Base-by-base conservation (phyloP, 371 early-diverging fungal species). In the Syncephalastrum monosporum region DNA sequence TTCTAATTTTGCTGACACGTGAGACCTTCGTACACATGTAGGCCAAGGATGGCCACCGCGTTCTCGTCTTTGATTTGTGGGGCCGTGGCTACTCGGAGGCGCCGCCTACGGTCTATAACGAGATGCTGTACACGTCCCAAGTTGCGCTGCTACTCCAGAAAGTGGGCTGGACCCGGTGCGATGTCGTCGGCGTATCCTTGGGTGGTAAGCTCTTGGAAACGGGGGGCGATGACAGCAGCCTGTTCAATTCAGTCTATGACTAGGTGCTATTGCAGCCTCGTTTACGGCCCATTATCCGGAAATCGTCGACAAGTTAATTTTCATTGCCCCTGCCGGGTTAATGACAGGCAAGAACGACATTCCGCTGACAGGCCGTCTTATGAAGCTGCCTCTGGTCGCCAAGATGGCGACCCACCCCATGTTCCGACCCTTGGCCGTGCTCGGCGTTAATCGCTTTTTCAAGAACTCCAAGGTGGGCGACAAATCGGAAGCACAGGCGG, bases 301-400 rank as follows among this genome's bases (percentile, higher is more conserved):
- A 38, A 60, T 71, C 55, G 81, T 83, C 4, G 61, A 77, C 21
- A 72, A 65, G 17, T 63, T 85, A 13, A 70, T 77, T 1, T 59
- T 85, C 4, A 55, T 82, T 49, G 82, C 82, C 0, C 86, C 86
- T 42, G 76, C 80, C 2, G 86, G 86, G 1, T 47, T 82, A 8
- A 74, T 79, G 71, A 21, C 59, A 10, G 55, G 49, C 8, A 38
- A 58, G 13, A 43, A 46, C 3, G 74, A 73, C 33, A 38, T 77
- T 15, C 78, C 82, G 0, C 21, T 56, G 8, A 46, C 59, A 16
- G 69, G 65, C 1, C 67, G 67, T 47, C 21, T 79, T 0, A 56
- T 72, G 21, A 58, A 33, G 50, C 56, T 56, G 48, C 65, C 49
- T 42, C 15, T 45, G 5, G 42, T 66, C n/a, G 43, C 55, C 5